Evolutionary conservation across 805 yeast species (phyloP), one percentile per base, ranked within the genome.

Genomic region (Deakozyma indianensis): DNA sequence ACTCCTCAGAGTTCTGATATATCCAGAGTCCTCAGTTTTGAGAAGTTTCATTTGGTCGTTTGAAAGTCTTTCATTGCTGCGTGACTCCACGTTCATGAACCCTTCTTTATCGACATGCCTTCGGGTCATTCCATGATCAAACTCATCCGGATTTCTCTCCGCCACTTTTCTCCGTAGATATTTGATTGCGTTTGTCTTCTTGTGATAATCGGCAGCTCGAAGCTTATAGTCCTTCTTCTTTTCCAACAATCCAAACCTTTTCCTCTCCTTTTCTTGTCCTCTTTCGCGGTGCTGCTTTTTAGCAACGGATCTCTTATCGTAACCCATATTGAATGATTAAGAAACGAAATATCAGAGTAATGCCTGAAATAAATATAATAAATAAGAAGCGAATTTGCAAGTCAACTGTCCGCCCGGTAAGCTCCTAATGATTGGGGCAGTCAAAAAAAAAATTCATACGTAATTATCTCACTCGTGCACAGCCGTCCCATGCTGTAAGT

Each of bases 221-320:
- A 73, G 77, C 52, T 66, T 69, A 69, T 83, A 83, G 60, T 83
- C 94, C 62, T 83, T 82, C 70, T 92, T 92, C 73, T 92, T 92
- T 65, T 92, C 98, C 41, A 92, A 70, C 28, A 88, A 76, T 38
- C 98, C 98, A 63, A 73, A 78, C 59, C 74, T 74, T 54, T 75
- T 68, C 47, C 98, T 72, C 41, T 74, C 78, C 42, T 68, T 70
- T 1, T 90, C 83, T 64, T 92, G 98, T 3, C 95, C 75, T 56
- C 98, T 77, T 67, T 92, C 98, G 48, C 87, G 70, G 58, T 92
- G 98, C 68, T 92, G 97, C 59, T 86, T 92, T 69, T 94, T 92
- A 63, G 90, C 96, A 9, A 90, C 38, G 5, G 38, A 32, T 32
- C 38, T 9, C 18, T 32, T 32, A n/a, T 32, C 38, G 38, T 32